Percentiles rank a stretch among this genome's conserved stretches.
phyloP scores from a whole-genome alignment of 345 rosid genomes.

The Geranium brycei region DNA sequence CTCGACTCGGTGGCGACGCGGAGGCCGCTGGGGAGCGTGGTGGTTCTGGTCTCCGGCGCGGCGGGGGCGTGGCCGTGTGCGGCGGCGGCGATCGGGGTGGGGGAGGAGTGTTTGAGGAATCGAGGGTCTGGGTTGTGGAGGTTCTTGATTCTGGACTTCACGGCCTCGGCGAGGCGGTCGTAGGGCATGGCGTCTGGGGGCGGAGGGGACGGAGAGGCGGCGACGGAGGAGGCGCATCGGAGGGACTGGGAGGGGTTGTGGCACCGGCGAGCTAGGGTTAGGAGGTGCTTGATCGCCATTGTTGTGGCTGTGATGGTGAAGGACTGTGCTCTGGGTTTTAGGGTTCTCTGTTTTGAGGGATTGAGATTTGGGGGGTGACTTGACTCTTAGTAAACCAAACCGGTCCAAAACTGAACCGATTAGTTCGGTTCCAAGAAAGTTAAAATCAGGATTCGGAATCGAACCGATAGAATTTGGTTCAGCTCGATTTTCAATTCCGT shows the following conservation, averaged over 20 bases:
- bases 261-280: constrained; percentile 31
- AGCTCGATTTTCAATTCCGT: too few species aligned
- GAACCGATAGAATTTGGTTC: too few species aligned
- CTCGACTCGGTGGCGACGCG: constrained; percentile 86
- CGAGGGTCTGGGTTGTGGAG: constrained; percentile 76
- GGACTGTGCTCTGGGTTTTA: background rate
- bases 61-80: constrained; percentile 69
- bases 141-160: constrained; percentile 44
- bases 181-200: constrained; percentile 60
- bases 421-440: too few species aligned
- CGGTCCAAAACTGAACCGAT: too few species aligned
- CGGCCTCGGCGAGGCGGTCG: constrained; percentile 56
- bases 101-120: constrained; percentile 88
- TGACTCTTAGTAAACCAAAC: too few species aligned
- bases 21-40: constrained; percentile 81
- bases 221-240: constrained; percentile 33
- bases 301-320: background rate
- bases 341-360: too few species aligned
- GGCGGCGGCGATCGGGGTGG: constrained; percentile 39
- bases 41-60: constrained; percentile 75
- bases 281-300: background rate
- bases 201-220: constrained; percentile 39
- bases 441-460: too few species aligned
- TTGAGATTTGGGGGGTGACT: too few species aligned
- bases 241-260: constrained; percentile 15